A percentile compares a stretch with the other conserved stretches of the same genome.
phyloP scores from a whole-genome alignment of 306 rosid species.

The Cucumis sativus region DNA sequence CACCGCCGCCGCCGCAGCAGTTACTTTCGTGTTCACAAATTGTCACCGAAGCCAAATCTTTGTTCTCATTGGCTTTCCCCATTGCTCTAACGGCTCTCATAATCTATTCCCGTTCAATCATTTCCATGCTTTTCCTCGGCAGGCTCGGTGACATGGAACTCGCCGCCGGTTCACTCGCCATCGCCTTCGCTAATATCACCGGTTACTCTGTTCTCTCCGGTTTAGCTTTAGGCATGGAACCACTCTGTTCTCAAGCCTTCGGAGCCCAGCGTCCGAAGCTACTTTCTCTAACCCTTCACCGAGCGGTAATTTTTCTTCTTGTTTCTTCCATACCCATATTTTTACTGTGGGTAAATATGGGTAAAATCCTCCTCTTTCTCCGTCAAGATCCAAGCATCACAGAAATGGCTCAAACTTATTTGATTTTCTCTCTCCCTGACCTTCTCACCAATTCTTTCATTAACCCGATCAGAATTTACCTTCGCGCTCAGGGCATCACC shows the following conservation, averaged over 20 bases:
- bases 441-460: slow-evolving; percentile 66
- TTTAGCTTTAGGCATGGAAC: slow-evolving; percentile 77
- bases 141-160: slow-evolving; percentile 54
- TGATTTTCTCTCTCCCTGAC: slow-evolving; percentile 58
- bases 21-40: slow-evolving; percentile 1
- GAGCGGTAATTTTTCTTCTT: slow-evolving; percentile 47
- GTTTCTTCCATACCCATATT: slow-evolving; percentile 63
- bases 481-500: slow-evolving; percentile 75
- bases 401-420: slow-evolving; percentile 42
- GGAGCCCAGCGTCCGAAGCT: slow-evolving; percentile 76
- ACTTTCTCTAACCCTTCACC: slow-evolving; percentile 70
- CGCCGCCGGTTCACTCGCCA: slow-evolving; percentile 70
- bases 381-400: slow-evolving; percentile 43
- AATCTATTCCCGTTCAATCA: slow-evolving; percentile 65
- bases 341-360: slow-evolving; percentile 54
- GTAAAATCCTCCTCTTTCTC: slow-evolving; percentile 27
- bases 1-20: too few species aligned
- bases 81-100: slow-evolving; percentile 58
- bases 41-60: slow-evolving; percentile 31
- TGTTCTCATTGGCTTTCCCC: slow-evolving; percentile 45
- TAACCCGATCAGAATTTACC: slow-evolving; percentile 85
- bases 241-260: slow-evolving; percentile 86
- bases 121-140: slow-evolving; percentile 84
- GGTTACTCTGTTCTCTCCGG: slow-evolving; percentile 89
- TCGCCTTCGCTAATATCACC: slow-evolving; percentile 85